Evolutionary conservation across 139 green algal genomes (phyloP).

Genomic region (Chlamydomonas sphaeroides): DNA sequence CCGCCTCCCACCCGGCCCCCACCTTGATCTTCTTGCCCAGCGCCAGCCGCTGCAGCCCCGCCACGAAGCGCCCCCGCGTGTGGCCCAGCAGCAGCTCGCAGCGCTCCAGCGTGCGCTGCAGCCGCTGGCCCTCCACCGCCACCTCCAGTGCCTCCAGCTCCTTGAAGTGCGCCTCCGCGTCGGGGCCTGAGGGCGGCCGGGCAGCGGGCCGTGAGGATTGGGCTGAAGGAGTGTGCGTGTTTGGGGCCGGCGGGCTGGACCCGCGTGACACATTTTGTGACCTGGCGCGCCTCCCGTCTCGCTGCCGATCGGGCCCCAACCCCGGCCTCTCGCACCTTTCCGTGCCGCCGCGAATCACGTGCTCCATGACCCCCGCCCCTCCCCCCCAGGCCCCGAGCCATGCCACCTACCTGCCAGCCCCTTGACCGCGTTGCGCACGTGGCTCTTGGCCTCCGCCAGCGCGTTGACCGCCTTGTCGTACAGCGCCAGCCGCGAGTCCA

Average conservation of each 20-base stretch:
- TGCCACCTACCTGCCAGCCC: slow-evolving; percentile 27
- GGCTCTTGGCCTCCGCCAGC: slow-evolving; percentile 71
- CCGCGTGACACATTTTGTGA: no score
- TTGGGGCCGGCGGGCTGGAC: no score
- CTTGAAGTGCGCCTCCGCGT: slow-evolving; percentile 39
- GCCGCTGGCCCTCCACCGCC: slow-evolving; percentile 65
- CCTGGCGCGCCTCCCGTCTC: no score
- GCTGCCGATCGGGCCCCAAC: no score
- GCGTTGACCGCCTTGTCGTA: slow-evolving; percentile 77
- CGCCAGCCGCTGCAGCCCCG: slow-evolving; percentile 44
- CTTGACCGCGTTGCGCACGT: slow-evolving; percentile 48
- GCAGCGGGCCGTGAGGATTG: no score
- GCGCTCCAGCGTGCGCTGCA: slow-evolving; percentile 67
- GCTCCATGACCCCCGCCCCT: background rate
- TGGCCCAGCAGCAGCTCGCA: slow-evolving; percentile 1
- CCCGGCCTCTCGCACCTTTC: no score
- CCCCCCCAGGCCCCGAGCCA: background rate
- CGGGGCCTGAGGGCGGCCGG: slow-evolving; percentile 17
- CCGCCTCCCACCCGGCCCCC: background rate
- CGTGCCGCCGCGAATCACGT: background rate
- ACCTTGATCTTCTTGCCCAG: slow-evolving; percentile 49
- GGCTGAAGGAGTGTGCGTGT: no score
- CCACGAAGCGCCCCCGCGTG: slow-evolving; percentile 32
- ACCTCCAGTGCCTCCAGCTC: slow-evolving; percentile 60
- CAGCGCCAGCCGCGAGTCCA: slow-evolving; percentile 61